Evolutionary conservation across 2,329 filamentous ascomycete species (phyloP), one percentile per base, ranked within the genome.

Genomic region (Corniculantispora saksenae): DNA sequence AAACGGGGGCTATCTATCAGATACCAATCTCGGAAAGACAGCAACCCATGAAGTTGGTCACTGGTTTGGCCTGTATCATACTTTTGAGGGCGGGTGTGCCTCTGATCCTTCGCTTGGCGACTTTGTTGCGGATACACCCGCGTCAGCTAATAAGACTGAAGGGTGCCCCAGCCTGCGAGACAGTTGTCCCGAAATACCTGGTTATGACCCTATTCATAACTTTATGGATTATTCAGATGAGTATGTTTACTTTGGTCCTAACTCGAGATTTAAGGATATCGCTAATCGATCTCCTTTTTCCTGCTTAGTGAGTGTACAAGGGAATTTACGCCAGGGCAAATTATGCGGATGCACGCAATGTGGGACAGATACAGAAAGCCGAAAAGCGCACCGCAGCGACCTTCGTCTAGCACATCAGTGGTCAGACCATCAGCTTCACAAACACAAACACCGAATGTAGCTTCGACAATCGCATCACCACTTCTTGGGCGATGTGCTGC

Each of bases 321-420:
- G 43, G 75, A 78, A 70, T 83, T 83, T 73, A 80, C 78, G 3
- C 53, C 74, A 7, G 78, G 76, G 19, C 80, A 82, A 70, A 63
- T 40, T 7, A 17, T 2, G 6, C 61, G 61, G 29, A 56, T 57
- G 61, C 61, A 53, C 51, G n/a, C n/a, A n/a, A n/a, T n/a, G n/a
- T n/a, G n/a, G n/a, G n/a, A n/a, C n/a, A n/a, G n/a, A n/a, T n/a
- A n/a, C n/a, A n/a, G n/a, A n/a, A n/a, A n/a, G n/a, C n/a, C n/a
- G n/a, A n/a, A n/a, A n/a, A n/a, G n/a, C n/a, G n/a, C n/a, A n/a
- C n/a, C n/a, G n/a, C n/a, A n/a, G n/a, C n/a, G n/a, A n/a, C n/a
- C n/a, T n/a, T n/a, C n/a, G n/a, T n/a, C n/a, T n/a, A n/a, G n/a
- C n/a, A n/a, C n/a, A n/a, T n/a, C n/a, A n/a, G n/a, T n/a, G n/a